Conservation (phyloP, 148 eudicot species). For the Pharnaceum exiguum region DNA sequence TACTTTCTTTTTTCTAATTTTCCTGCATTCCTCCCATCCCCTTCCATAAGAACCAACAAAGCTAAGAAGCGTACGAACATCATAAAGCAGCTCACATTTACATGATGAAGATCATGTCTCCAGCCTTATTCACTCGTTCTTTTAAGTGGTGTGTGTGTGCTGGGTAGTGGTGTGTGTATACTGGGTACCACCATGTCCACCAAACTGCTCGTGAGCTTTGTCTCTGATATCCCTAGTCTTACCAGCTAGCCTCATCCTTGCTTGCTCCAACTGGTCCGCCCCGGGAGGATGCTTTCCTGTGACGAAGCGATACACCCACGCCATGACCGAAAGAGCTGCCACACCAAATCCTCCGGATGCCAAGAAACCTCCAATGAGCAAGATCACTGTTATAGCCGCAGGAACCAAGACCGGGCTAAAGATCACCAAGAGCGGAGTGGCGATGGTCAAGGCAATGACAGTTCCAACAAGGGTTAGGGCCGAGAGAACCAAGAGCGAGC, state of each 20-base stretch:
- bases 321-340: slow-evolving; percentile 46
- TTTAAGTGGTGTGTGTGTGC: not conserved
- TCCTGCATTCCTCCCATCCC: not conserved
- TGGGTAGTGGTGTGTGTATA: slow-evolving; percentile 1
- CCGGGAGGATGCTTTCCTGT: slow-evolving; percentile 54
- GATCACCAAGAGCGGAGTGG: slow-evolving; percentile 49
- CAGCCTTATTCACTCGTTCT: too few species aligned
- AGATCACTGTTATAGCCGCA: slow-evolving; percentile 34
- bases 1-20: not conserved
- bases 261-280: slow-evolving; percentile 45
- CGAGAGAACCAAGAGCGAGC: slow-evolving; percentile 42
- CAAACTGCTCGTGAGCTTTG: slow-evolving; percentile 34
- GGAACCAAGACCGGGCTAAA: slow-evolving; percentile 69
- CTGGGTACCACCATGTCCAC: not conserved
- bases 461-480: slow-evolving; percentile 45
- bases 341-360: slow-evolving; percentile 63
- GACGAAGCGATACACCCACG: slow-evolving; percentile 66
- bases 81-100: too few species aligned
- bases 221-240: slow-evolving; percentile 58
- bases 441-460: slow-evolving; percentile 38
- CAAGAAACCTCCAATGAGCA: slow-evolving; percentile 38
- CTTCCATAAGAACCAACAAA: not conserved
- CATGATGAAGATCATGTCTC: too few species aligned
- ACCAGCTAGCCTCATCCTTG: slow-evolving; percentile 34
- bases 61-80: too few species aligned